phyloP scores from a whole-genome alignment of 2,329 filamentous ascomycete species.

The Cryphonectria naterciae region DNA sequence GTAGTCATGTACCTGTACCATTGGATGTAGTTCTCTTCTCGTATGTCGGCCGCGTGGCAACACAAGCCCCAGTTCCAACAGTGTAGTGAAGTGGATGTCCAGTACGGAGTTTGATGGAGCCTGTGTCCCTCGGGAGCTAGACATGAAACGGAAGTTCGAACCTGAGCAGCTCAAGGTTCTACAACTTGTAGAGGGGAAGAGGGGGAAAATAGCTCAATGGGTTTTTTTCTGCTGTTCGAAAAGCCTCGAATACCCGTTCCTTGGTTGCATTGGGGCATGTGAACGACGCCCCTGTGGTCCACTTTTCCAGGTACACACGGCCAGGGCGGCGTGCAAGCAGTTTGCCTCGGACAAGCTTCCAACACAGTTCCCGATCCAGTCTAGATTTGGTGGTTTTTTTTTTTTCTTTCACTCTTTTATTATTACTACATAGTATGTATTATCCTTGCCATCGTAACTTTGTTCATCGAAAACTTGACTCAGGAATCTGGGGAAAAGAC shows the following conservation, averaged over 20 bases:
- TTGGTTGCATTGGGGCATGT: slow-evolving; percentile 8
- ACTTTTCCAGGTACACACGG: slow-evolving; percentile 16
- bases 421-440: background rate
- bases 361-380: slow-evolving; percentile 4
- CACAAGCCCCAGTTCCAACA: background rate
- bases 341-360: background rate
- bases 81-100: background rate
- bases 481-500: slow-evolving; percentile 13
- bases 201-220: background rate
- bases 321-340: slow-evolving; percentile 5
- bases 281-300: slow-evolving; percentile 6
- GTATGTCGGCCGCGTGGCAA: background rate
- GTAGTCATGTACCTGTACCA: background rate
- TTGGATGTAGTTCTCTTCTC: background rate
- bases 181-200: background rate
- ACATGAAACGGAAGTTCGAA: slow-evolving; percentile 8
- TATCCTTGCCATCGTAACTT: background rate
- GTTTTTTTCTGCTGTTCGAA: background rate
- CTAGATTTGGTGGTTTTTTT: background rate
- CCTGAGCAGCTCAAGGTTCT: background rate
- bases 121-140: slow-evolving; percentile 9
- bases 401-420: background rate
- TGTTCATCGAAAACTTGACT: background rate
- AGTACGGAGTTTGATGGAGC: background rate
- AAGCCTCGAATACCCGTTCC: slow-evolving; percentile 22